phyloP scores from a whole-genome alignment of 2,329 filamentous ascomycete genomes.

The Neoscytalidium dimidiatum region DNA sequence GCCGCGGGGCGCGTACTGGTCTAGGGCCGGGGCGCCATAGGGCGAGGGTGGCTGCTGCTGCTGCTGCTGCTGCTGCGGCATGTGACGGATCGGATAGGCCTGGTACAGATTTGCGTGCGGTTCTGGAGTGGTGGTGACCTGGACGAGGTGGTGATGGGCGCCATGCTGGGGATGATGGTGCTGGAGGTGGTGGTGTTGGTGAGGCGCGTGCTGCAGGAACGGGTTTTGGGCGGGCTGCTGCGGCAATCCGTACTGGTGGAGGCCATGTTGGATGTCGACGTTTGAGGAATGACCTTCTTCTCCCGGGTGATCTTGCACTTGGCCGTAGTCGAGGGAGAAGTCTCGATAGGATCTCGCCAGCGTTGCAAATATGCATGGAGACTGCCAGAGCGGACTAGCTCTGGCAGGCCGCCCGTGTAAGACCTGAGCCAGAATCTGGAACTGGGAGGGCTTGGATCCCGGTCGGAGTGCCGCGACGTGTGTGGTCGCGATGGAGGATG shows the following conservation, averaged over 20 bases:
- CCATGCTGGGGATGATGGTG: slow-evolving; percentile 33
- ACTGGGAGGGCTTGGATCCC: slow-evolving; percentile 1
- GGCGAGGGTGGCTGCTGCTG: slow-evolving; percentile 28
- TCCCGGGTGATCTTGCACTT: slow-evolving; percentile 44
- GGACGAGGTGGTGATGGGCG: slow-evolving; percentile 34
- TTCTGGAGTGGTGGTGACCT: slow-evolving; percentile 36
- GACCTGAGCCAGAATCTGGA: slow-evolving; percentile 39
- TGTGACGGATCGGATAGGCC: slow-evolving; percentile 23
- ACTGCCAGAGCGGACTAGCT: slow-evolving; percentile 53
- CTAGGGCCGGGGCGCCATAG: slow-evolving; percentile 32
- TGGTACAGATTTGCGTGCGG: slow-evolving; percentile 12
- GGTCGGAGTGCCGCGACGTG: slow-evolving; percentile 24
- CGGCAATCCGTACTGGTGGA: slow-evolving; percentile 38
- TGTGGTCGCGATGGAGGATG: slow-evolving; percentile 38
- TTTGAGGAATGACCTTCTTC: slow-evolving; percentile 45
- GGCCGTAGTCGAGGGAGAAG: slow-evolving; percentile 48
- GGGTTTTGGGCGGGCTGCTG: slow-evolving; percentile 24
- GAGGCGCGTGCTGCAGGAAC: slow-evolving; percentile 29
- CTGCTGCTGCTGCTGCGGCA: slow-evolving; percentile 34
- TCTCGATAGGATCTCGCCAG: slow-evolving; percentile 51
- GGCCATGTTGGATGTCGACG: slow-evolving; percentile 43
- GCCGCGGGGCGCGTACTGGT: slow-evolving; percentile 26
- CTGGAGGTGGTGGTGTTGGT: slow-evolving; percentile 24
- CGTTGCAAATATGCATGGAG: slow-evolving; percentile 53
- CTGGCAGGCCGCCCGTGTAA: slow-evolving; percentile 49